Evolutionary conservation across 768 basidiomycete genomes (phyloP), one percentile per base, ranked within the genome.

Genomic region (Postia placenta): DNA sequence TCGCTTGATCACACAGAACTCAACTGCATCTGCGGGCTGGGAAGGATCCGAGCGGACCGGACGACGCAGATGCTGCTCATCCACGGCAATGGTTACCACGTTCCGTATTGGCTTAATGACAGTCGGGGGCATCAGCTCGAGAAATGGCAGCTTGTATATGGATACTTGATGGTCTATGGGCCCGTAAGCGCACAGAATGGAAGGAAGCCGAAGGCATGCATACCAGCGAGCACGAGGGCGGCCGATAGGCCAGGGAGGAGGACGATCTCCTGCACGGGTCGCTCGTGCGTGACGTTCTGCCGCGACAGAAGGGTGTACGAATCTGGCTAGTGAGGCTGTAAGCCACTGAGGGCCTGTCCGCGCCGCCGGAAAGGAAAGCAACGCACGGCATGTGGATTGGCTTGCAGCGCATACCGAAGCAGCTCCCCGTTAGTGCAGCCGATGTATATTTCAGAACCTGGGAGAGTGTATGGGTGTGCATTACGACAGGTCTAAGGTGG

Each of bases 361-460:
- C 11, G 14, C 20, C 3, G 33, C 9, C 24, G 6, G 23, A 17
- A 11, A 12, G 12, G 2, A 38, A 22, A 20, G 26, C 5, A 44
- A 62, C 73, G 49, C 52, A 79, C 80, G 58, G 73, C 69, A 56
- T 66, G 71, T 20, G 75, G 65, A 52, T 74, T 71, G 55, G 73
- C 74, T 56, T 85, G 84, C 19, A 89, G 71, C 1, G 84, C 75
- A 61, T 86, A 94, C 37, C 92, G 83, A 28, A 92, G 68, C 6
- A 96, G 73, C 55, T 90, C 81, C 19, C 93, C 92, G 51, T 92
- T 90, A 19, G 83, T 80, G 52, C 86, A 87, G 11, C 92, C 93
- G 11, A 91, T 77, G 56, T 92, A 94, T 22, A 95, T 78, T 59
- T 96, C 92, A 36, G 83, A 82, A 26, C 84, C 89, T 90, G 45